A percentile compares a stretch with the other conserved stretches of the same genome.
Conservation (phyloP, 495 filamentous ascomycete species). For the Penicillium diatomitis region DNA sequence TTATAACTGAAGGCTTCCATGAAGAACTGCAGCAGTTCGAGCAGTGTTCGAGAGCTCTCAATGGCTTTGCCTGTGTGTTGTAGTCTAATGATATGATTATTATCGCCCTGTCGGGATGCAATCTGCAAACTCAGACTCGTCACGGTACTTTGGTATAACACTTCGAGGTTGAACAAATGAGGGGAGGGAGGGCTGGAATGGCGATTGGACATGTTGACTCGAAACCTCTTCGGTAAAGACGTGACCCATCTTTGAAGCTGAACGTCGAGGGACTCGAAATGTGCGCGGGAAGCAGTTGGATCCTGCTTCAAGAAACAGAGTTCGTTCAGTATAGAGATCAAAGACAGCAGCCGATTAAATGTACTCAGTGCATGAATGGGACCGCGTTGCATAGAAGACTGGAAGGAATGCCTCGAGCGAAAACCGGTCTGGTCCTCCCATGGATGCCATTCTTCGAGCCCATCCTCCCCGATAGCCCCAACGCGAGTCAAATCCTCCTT, state of each 20-base stretch:
- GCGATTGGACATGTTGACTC: slow-evolving; percentile 23
- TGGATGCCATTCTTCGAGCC: slow-evolving; percentile 62
- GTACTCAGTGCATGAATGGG: slow-evolving; percentile 50
- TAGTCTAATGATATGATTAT: slow-evolving; percentile 11
- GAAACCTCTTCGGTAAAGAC: slow-evolving; percentile 25
- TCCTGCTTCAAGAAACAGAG: slow-evolving; percentile 24
- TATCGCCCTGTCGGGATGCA: slow-evolving; percentile 18
- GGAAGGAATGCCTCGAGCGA: slow-evolving; percentile 23
- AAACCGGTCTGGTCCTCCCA: slow-evolving; percentile 44
- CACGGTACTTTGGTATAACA: slow-evolving; percentile 29
- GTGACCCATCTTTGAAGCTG: slow-evolving; percentile 31
- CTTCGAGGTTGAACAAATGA: slow-evolving; percentile 33
- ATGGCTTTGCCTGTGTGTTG: slow-evolving; percentile 18
- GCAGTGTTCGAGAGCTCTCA: slow-evolving; percentile 25
- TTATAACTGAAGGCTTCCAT: slow-evolving; percentile 33
- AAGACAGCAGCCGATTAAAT: slow-evolving; percentile 45
- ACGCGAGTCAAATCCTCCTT: slow-evolving; percentile 36
- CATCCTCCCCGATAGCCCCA: slow-evolving; percentile 47
- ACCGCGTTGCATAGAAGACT: slow-evolving; percentile 33
- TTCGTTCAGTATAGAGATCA: slow-evolving; percentile 39
- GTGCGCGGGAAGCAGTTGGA: slow-evolving; percentile 16
- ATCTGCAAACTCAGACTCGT: slow-evolving; percentile 23
- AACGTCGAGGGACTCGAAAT: slow-evolving; percentile 27
- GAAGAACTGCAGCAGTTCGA: slow-evolving; percentile 26
- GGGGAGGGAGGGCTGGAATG: slow-evolving; percentile 21